Percentiles rank a stretch among this genome's conserved stretches.
phyloP scores from a whole-genome alignment of 345 rosid genomes.

The Anastatica hierochuntica region DNA sequence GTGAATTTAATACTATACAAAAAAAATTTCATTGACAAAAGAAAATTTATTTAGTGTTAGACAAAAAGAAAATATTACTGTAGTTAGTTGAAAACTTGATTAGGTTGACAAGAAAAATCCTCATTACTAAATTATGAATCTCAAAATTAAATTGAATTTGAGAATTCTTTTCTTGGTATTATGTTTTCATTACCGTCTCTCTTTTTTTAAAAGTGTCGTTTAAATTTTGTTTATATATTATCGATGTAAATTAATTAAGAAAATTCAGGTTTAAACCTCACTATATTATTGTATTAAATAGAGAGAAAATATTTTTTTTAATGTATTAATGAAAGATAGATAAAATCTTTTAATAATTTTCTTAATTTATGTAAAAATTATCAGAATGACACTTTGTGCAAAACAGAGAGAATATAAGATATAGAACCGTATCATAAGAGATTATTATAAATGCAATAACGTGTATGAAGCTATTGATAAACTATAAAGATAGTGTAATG shows the following conservation, averaged over 20 bases:
- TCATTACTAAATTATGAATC: not conserved
- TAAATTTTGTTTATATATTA: too few relatives aligned
- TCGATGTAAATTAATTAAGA: too few relatives aligned
- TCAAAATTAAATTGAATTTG: not conserved
- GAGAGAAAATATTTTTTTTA: too few relatives aligned
- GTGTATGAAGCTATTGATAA: constrained; percentile 9
- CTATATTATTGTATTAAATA: too few relatives aligned
- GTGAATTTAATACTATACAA: constrained; percentile 14
- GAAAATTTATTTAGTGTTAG: not conserved
- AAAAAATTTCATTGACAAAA: constrained; percentile 2
- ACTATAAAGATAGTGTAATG: constrained; percentile 16
- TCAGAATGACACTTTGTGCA: too few relatives aligned
- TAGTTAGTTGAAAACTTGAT: not conserved
- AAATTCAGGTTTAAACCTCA: too few relatives aligned
- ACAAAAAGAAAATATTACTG: not conserved
- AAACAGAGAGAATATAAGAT: too few relatives aligned
- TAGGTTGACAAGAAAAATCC: not conserved
- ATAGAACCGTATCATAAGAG: not conserved
- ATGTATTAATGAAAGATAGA: too few relatives aligned
- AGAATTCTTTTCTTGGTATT: not conserved
- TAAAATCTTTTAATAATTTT: too few relatives aligned
- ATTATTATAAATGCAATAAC: constrained; percentile 9
- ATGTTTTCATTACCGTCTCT: constrained; percentile 8
- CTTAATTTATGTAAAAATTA: too few relatives aligned
- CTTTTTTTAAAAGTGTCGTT: not conserved